These are phyloP conservation scores for Cryphonectria naterciae DNA, from an alignment of 2,329 filamentous ascomycete species.

Conservation along the genomic window DNA sequence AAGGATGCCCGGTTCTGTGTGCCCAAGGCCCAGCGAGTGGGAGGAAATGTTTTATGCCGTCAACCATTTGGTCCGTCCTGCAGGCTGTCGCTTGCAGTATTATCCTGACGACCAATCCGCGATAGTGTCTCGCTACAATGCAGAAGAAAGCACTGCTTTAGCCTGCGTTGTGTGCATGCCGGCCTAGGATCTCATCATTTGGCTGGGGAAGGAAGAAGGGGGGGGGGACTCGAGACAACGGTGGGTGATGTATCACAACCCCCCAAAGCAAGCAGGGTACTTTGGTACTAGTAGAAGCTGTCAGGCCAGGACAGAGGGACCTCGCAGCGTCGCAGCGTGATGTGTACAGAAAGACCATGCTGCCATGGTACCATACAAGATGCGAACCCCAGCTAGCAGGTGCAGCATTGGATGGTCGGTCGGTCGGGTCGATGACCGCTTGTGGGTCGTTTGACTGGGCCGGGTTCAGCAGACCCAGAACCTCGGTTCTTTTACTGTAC, in stretches of 20 bases:
- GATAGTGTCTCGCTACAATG: neutral
- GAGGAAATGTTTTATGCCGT: neutral
- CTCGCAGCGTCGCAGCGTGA: constrained; percentile 1
- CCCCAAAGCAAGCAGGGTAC: neutral
- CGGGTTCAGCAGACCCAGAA: constrained; percentile 5
- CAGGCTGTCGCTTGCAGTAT: neutral
- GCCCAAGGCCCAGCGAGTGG: neutral
- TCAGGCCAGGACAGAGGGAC: neutral
- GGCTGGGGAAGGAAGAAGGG: neutral
- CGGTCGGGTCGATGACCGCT: neutral
- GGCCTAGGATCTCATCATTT: constrained; percentile 7
- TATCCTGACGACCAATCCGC: neutral
- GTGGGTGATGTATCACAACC: constrained; percentile 13
- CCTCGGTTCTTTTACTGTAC: neutral
- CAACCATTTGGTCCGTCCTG: neutral
- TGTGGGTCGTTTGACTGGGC: neutral
- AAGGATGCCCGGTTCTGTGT: neutral
- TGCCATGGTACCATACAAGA: neutral
- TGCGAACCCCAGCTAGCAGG: constrained; percentile 6
- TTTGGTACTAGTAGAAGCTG: neutral
- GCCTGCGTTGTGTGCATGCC: neutral
- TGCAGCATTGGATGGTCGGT: neutral
- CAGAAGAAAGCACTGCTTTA: neutral
- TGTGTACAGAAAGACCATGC: neutral
- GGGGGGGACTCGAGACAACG: constrained; percentile 1